Evolutionary conservation across 495 filamentous ascomycete species (phyloP), one percentile per base, ranked within the genome.

Genomic region (Aspergillus homomorphus): DNA sequence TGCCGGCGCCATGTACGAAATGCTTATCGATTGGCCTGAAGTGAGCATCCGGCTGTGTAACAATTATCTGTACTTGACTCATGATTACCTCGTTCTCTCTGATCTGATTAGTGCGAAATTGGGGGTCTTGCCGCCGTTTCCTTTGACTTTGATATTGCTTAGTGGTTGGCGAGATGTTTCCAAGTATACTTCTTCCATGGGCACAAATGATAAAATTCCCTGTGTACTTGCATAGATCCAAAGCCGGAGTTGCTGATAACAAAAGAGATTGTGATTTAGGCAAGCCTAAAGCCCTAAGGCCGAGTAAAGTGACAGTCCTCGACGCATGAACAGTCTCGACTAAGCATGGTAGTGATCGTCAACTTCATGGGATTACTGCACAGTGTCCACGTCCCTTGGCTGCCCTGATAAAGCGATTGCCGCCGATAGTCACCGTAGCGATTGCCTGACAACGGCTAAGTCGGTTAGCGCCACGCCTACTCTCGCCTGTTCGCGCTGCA

Each of bases 1-100:
- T 57, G 53, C 53, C 46, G 41, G n/a, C 20, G 44, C 44, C 56
- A 58, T 52, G 49, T 28, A 33, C 49, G 18, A 45, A 22, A 52
- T 58, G 43, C 50, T 53, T 54, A 50, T 53, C 51, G 19, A 54
- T 38, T 59, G 50, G 43, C 43, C 50, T 38, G 30, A 16, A 43
- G 41, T 23, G 53, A 44, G 42, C 44, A 28, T 28, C 26, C 26
- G 9, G 45, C 30, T 23, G 46, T 23, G 33, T 38, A n/a, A 30
- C 46, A 26, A 38, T 18, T 51, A 23, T 21, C 55, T 44, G 20
- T n/a, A 26, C 14, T 33, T 38, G 55, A 51, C 28, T 51, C 50
- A 20, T 28, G 46, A 26, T 38, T 38, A 38, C 10, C 33, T 38
- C 33, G 12, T 9, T 38, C 12, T 38, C 33, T 2, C 5, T 12